phyloP scores from a whole-genome alignment of 2,329 filamentous ascomycete species.

The Bipolaris victoriae region DNA sequence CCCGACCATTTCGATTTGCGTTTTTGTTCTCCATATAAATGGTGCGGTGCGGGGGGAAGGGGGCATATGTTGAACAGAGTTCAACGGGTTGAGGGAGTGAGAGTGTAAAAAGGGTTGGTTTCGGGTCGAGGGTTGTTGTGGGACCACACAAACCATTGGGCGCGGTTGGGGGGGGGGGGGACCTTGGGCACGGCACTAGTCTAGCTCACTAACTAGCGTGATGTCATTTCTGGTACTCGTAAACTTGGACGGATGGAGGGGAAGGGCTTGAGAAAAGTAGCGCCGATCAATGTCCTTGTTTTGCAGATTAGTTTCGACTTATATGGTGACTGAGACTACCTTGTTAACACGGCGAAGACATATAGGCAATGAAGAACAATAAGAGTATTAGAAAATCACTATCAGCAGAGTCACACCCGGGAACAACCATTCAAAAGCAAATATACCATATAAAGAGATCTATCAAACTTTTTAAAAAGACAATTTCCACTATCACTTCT shows the following conservation, averaged over 20 bases:
- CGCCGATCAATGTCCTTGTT: too few relatives aligned
- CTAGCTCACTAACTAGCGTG: not conserved
- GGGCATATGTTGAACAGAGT: too few relatives aligned
- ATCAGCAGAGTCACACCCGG: not conserved
- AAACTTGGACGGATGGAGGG: not conserved
- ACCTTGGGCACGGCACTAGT: not conserved
- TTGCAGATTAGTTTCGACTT: too few relatives aligned
- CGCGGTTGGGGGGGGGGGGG: not conserved
- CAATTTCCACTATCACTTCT: not conserved
- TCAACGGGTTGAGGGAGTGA: not conserved
- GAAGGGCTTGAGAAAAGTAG: not conserved
- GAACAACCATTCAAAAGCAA: not conserved
- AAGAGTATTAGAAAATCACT: too few relatives aligned
- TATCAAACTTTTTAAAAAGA: constrained; percentile 12
- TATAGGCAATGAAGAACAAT: too few relatives aligned
- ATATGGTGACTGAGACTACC: too few relatives aligned
- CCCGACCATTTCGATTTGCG: too few relatives aligned
- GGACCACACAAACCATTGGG: not conserved
- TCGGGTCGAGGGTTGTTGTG: not conserved
- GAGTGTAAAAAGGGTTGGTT: not conserved
- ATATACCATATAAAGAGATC: constrained; percentile 6
- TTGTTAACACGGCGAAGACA: too few relatives aligned
- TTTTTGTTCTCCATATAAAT: too few relatives aligned
- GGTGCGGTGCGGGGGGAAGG: too few relatives aligned
- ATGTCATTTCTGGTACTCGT: not conserved